Evolutionary conservation across 495 filamentous ascomycete genomes (phyloP).

Genomic region (Cudoniella acicularis): DNA sequence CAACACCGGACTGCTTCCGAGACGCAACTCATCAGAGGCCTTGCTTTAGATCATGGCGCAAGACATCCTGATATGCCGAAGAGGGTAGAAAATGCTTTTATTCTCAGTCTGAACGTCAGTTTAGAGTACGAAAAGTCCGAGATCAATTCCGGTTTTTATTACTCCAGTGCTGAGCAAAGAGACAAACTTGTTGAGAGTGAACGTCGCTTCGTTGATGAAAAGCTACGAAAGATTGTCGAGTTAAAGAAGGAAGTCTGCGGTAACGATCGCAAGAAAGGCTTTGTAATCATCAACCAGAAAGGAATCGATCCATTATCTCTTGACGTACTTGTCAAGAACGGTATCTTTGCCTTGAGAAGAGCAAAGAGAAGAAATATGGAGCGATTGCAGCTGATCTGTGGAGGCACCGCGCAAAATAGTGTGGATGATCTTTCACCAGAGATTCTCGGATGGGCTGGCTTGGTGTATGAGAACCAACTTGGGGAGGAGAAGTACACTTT

Average conservation of each 20-base stretch:
- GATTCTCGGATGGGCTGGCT: slow-evolving; percentile 90
- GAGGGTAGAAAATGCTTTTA: slow-evolving; percentile 89
- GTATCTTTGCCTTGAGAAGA: slow-evolving; percentile 87
- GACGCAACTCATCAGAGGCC: slow-evolving; percentile 89
- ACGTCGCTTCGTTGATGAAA: slow-evolving; percentile 91
- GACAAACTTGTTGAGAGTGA: slow-evolving; percentile 98
- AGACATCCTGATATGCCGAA: slow-evolving; percentile 98
- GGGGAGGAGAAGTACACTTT: slow-evolving; percentile 99
- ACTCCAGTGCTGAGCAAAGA: slow-evolving; percentile 91
- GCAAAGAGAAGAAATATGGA: slow-evolving; percentile 99
- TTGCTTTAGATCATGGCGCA: slow-evolving; percentile 93
- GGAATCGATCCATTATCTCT: slow-evolving; percentile 95
- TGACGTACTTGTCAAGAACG: slow-evolving; percentile 95
- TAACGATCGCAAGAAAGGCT: slow-evolving; percentile 88
- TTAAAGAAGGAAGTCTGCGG: slow-evolving; percentile 98
- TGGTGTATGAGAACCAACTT: slow-evolving; percentile 95
- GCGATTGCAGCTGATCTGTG: slow-evolving; percentile 89
- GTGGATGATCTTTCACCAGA: slow-evolving; percentile 90
- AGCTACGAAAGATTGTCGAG: slow-evolving; percentile 95
- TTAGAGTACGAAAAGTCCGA: slow-evolving; percentile 99
- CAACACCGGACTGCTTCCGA: slow-evolving; percentile 95
- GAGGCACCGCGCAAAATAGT: slow-evolving; percentile 88
- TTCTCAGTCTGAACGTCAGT: slow-evolving; percentile 93
- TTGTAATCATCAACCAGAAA: slow-evolving; percentile 99
- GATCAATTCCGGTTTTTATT: slow-evolving; percentile 99